Conservation (phyloP, 352 stramenopile species). For the Plasmopara muralis region DNA sequence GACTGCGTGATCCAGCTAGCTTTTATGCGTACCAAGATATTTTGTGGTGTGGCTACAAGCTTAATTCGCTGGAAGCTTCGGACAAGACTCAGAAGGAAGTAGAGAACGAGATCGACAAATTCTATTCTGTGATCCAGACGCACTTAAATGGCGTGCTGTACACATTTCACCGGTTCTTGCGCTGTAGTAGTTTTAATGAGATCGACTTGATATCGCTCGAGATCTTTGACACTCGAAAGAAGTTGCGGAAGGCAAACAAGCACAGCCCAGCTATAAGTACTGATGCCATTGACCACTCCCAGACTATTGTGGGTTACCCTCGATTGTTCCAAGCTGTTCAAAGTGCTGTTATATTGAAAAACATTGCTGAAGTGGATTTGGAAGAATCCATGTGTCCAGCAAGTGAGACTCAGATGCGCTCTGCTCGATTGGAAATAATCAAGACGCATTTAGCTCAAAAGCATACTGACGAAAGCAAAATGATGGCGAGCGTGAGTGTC, state of each 20-base stretch:
- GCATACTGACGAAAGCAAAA: slow-evolving; percentile 12
- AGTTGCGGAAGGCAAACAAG: slow-evolving; percentile 37
- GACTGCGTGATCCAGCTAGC: slow-evolving; percentile 50
- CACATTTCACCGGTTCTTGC: slow-evolving; percentile 71
- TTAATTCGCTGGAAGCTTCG: slow-evolving; percentile 14
- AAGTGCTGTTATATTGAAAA: slow-evolving; percentile 49
- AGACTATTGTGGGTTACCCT: slow-evolving; percentile 38
- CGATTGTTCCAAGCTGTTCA: slow-evolving; percentile 55
- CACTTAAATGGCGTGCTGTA: slow-evolving; percentile 65
- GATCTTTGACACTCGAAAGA: slow-evolving; percentile 66
- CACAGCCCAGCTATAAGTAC: slow-evolving; percentile 7
- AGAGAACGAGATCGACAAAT: slow-evolving; percentile 35
- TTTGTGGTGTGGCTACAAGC: slow-evolving; percentile 75
- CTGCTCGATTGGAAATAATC: slow-evolving; percentile 39
- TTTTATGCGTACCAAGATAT: slow-evolving; percentile 82
- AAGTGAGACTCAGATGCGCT: slow-evolving; percentile 46
- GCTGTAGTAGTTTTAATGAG: slow-evolving; percentile 73
- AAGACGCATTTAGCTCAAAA: slow-evolving; percentile 36
- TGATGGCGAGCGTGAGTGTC: slow-evolving; percentile 16
- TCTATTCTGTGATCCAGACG: slow-evolving; percentile 45
- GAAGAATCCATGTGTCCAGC: slow-evolving; percentile 50
- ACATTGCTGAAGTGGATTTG: slow-evolving; percentile 49
- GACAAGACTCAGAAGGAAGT: slow-evolving; percentile 7
- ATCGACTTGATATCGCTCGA: slow-evolving; percentile 66
- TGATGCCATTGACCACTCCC: slow-evolving; percentile 41